Evolutionary conservation across 2,329 filamentous ascomycete genomes (phyloP), one percentile per base, ranked within the genome.

Genomic region (Hirsutella minnesotensis): DNA sequence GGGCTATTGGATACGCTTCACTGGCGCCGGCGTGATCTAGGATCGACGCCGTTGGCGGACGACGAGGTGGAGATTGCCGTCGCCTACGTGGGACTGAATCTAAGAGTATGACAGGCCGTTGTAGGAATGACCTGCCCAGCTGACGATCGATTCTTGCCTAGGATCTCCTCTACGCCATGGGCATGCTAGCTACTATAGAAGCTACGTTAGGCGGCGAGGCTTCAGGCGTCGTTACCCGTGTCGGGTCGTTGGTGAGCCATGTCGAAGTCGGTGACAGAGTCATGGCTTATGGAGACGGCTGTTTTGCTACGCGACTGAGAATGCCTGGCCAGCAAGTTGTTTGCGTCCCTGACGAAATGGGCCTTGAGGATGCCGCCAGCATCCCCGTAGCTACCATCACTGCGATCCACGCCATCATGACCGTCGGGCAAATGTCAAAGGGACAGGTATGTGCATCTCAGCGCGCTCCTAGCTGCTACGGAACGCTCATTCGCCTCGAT

Each of bases 241-340:
- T 47, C 2, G 51, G 51, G n/a, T n/a, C 52, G 0, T 20, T 8
- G 10, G 49, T 50, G 3, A 30, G 43, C 3, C 20, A 39, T 3
- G 49, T 64, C 13, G 38, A 44, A 1, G 31, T 53, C 0, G 65
- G 64, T 10, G 62, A 67, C 39, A 54, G 59, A 1, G 64, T 66
- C 10, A 54, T 56, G 22, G 52, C 56, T 43, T 16, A 47, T 44
- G 34, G 20, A 19, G 27, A 42, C 5, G 46, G 50, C 7, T 44
- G 41, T 38, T 56, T 42, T 56, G 58, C 42, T 8, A 62, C 55
- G 5, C 54, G 44, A 29, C 27, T 29, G 27, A 29, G 27, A 29
- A 29, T 29, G 27, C 27, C 27, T 13, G 27, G 27, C 13, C 27
- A 13, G 8, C 27, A 29, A n/a, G 51, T 53, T 0, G 53, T 47